Evolutionary conservation across 441 rosid species (phyloP).

Genomic region (Isatis lusitanica): DNA sequence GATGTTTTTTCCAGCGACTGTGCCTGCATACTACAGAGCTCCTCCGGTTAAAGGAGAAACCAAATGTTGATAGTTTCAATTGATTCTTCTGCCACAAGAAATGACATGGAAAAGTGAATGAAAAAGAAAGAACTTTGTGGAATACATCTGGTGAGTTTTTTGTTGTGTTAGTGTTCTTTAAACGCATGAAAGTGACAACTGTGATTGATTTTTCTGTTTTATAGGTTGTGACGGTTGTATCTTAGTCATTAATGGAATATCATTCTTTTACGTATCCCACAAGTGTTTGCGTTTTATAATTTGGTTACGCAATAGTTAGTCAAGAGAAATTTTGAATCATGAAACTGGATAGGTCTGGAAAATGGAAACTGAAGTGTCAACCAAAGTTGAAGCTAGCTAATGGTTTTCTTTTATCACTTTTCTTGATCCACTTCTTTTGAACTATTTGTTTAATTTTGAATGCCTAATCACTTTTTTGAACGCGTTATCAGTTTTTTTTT

Average conservation of each 20-base stretch:
- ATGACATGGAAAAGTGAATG: not conserved
- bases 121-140: not conserved
- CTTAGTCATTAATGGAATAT: not conserved
- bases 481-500: too few relatives aligned
- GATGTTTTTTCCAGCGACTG: slow-evolving; percentile 88
- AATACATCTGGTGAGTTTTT: not conserved
- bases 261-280: not conserved
- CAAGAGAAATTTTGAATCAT: too few relatives aligned
- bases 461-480: too few relatives aligned
- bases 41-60: slow-evolving; percentile 46
- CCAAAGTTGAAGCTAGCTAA: too few relatives aligned
- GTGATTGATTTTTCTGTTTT: not conserved
- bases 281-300: not conserved
- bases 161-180: not conserved
- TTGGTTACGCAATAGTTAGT: not conserved
- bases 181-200: not conserved
- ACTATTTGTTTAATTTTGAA: too few relatives aligned
- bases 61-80: slow-evolving; percentile 26
- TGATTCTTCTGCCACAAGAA: slow-evolving; percentile 18
- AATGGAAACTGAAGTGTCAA: too few relatives aligned
- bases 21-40: slow-evolving; percentile 81
- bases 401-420: too few relatives aligned
- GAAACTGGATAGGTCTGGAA: too few relatives aligned
- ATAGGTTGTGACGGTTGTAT: not conserved
- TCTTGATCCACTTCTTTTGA: too few relatives aligned